Base-by-base conservation (phyloP, 208 protist genomes). In the Acanthamoeba sp. region DNA sequence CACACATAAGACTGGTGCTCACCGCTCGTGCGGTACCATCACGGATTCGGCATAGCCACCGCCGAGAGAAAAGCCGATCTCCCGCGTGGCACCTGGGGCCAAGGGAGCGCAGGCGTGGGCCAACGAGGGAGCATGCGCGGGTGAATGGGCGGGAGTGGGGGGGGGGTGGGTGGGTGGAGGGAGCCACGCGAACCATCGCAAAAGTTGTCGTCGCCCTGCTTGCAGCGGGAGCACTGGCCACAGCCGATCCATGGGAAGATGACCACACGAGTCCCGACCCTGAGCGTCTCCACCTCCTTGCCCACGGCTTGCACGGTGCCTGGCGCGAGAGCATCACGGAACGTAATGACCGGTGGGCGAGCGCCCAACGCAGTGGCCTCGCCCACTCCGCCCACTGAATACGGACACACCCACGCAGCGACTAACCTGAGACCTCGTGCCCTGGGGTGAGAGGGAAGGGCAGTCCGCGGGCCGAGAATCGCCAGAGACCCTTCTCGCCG, bases 211-310 rank as follows among this genome's bases (percentile, higher is more conserved):
- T 71, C 55, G 32, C 85, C 85, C 29, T 42, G 29, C 42, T 73
- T 91, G 42, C 85, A 91, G 10, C 85, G 48, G 6, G 55, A 66
- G 22, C 85, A 91, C 64, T 73, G 18, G 24, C 85, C 85, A 16
- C 85, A 91, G 9, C 85, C 85, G 34, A 91, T 91, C 85, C 85
- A 91, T 7, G 85, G 85, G 24, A 73, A 91, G 7, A 91, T 32
- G 1, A 91, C 85, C 5, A 91, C 85, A 1, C 59, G 50, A 9
- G n/a, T 36, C 55, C 85, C 85, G 5, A 50, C n/a, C 55, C 62
- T 64, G 12, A 91, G 18, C 1, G 85, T 50, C 38, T 38, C 34
- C 24, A 71, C 85, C 9, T 91, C 59, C 38, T 71, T 42, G 34
- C 85, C 85, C 48, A 91, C 85, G 6, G 57, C 57, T 10, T 91